Percentiles rank a stretch among this genome's conserved stretches.
Conservation (phyloP, 169 alveolate genomes). For the Plasmodium knowlesi region DNA sequence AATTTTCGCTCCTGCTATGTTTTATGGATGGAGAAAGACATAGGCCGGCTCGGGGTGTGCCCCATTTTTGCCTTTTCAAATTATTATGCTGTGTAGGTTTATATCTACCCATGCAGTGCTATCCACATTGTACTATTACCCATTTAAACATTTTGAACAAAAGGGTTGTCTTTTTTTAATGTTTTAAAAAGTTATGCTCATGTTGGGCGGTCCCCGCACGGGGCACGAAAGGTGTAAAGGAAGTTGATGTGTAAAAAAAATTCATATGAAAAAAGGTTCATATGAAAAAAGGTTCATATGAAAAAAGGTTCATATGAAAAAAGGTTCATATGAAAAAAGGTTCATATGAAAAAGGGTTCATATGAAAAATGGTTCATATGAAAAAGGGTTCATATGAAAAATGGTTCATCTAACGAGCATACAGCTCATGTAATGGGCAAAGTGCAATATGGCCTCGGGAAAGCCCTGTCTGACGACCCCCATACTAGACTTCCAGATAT, state of each 20-base stretch:
- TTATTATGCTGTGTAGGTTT: background rate
- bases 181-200: constrained; percentile 17
- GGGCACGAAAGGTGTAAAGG: background rate
- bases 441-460: background rate
- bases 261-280: background rate
- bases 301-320: background rate
- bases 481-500: background rate
- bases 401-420: background rate
- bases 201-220: background rate
- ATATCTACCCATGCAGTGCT: background rate
- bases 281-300: background rate
- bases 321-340: background rate
- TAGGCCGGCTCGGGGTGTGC: background rate
- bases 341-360: background rate
- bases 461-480: background rate
- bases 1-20: background rate
- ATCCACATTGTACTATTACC: background rate
- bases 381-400: background rate
- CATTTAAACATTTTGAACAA: constrained; percentile 11
- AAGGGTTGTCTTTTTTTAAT: constrained; percentile 31
- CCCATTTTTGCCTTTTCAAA: constrained; percentile 10
- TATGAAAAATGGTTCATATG: background rate
- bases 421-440: background rate
- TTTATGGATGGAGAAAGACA: background rate
- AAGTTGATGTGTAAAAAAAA: background rate